A percentile compares a stretch with the other conserved stretches of the same genome.
Conservation (phyloP, 257 asterid genomes). For the Cynanchum wilfordii region DNA sequence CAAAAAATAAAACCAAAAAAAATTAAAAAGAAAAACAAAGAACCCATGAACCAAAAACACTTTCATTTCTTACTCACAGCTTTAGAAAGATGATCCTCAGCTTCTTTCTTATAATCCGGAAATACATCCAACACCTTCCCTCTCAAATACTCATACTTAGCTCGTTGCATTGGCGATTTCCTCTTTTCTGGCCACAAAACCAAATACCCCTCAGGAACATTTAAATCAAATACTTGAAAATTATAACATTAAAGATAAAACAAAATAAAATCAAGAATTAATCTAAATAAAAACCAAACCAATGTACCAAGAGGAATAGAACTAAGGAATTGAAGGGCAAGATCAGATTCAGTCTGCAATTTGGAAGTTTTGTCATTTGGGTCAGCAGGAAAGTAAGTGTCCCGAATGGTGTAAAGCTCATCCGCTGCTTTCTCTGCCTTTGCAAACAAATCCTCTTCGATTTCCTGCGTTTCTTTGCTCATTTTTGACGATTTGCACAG, state of each 20-base stretch:
- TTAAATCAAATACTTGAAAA: not conserved
- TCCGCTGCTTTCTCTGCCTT: constrained; percentile 51
- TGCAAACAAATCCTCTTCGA: constrained; percentile 43
- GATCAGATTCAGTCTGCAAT: constrained; percentile 38
- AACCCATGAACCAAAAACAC: not conserved
- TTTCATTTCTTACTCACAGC: constrained; percentile 46
- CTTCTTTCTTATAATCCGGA: constrained; percentile 78
- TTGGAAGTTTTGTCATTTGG: constrained; percentile 51
- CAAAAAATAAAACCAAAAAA: not conserved
- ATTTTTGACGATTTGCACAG: constrained; percentile 16
- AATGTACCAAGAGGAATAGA: constrained; percentile 57
- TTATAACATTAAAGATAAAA: not conserved
- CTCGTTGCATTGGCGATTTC: constrained; percentile 62
- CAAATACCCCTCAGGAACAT: constrained; percentile 1
- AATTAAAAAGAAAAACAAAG: not conserved
- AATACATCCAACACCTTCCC: constrained; percentile 78
- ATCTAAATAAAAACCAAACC: not conserved
- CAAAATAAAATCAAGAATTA: not conserved
- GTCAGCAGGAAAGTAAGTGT: constrained; percentile 53
- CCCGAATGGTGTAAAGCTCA: constrained; percentile 51
- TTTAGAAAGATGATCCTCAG: constrained; percentile 94
- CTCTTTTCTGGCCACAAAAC: constrained; percentile 55
- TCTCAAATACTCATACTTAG: constrained; percentile 70
- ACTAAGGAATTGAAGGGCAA: constrained; percentile 45
- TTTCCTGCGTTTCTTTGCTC: constrained; percentile 33